Percentiles rank a stretch among this genome's conserved stretches.
phyloP scores from a whole-genome alignment of 495 filamentous ascomycete species.

The Podospora bellae-mahoneyi region DNA sequence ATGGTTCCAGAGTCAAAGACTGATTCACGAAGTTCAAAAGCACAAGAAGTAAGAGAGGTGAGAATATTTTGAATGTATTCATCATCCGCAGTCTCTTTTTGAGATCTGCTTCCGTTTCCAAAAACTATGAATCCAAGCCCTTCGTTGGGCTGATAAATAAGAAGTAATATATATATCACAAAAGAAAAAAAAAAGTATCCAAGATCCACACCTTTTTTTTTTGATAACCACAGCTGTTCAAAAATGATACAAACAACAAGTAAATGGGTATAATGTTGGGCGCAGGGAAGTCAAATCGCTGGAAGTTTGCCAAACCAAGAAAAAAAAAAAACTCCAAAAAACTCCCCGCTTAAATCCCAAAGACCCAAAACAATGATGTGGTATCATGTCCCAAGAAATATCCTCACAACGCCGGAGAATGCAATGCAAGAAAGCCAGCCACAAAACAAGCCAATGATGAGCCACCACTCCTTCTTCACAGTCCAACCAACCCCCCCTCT shows the following conservation, averaged over 20 bases:
- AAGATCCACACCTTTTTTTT: background rate
- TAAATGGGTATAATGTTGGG: background rate
- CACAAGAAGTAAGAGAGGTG: background rate
- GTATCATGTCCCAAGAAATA: background rate
- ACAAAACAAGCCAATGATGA: background rate
- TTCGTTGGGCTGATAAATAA: background rate
- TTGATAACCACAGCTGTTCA: background rate
- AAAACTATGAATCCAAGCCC: background rate
- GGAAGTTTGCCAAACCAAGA: background rate
- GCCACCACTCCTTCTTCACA: background rate
- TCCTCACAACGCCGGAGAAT: background rate
- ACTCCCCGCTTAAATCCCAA: background rate
- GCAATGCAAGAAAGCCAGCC: background rate
- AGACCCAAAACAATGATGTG: background rate
- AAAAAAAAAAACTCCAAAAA: slow-evolving; percentile 1
- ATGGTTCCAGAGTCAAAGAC: background rate
- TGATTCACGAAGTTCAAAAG: background rate
- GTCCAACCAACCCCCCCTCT: background rate
- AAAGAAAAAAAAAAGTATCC: background rate
- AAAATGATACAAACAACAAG: background rate
- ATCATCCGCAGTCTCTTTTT: background rate
- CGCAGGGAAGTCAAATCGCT: background rate
- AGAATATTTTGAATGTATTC: background rate
- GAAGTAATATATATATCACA: background rate
- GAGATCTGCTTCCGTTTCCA: background rate